phyloP scores from a whole-genome alignment of 164 flowering plant genomes.

The Annona cherimola region DNA sequence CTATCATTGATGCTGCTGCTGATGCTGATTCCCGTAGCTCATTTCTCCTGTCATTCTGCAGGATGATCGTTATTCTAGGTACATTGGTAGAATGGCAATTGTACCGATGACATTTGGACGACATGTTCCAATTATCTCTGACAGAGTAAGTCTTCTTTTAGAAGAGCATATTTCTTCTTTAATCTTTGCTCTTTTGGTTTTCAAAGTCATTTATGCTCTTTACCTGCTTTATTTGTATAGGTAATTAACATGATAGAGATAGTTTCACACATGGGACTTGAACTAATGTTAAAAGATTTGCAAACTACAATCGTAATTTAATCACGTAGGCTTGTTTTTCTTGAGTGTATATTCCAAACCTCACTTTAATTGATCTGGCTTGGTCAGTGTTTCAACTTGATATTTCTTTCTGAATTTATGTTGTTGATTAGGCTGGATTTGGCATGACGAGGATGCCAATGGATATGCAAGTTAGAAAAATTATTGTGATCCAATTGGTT shows the following conservation, averaged over 20 bases:
- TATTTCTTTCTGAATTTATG: neutral
- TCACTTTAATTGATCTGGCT: too few species aligned
- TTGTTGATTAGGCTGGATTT: neutral
- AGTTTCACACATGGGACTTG: neutral
- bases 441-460: neutral
- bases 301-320: neutral
- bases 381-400: neutral
- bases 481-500: neutral
- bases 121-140: conserved; percentile 85
- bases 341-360: too few species aligned
- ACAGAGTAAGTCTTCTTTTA: conserved; percentile 44
- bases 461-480: neutral
- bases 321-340: neutral
- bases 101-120: conserved; percentile 97
- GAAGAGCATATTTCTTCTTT: neutral
- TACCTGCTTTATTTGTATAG: neutral
- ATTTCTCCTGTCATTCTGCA: conserved; percentile 23
- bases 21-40: neutral
- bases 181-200: too few species aligned
- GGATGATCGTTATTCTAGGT: conserved; percentile 91
- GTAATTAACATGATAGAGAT: neutral
- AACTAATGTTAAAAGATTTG: neutral
- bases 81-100: conserved; percentile 73
- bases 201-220: neutral
- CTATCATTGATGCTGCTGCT: neutral